Evolutionary conservation across 2,329 filamentous ascomycete genomes (phyloP).

Genomic region (Aspergillus chevalieri): DNA sequence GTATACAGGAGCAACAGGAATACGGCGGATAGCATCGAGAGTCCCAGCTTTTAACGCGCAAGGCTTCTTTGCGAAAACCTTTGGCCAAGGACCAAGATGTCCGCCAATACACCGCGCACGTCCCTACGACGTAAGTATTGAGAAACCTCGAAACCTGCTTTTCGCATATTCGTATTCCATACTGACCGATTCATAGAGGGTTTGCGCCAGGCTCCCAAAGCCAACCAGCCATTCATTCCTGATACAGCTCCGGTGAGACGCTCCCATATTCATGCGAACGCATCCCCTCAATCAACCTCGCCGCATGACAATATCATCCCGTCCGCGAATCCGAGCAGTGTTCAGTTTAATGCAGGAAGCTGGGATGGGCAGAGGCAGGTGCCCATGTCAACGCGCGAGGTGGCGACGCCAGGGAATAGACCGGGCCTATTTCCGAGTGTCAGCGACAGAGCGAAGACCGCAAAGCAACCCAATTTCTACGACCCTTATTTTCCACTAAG

Average conservation of each 20-base stretch:
- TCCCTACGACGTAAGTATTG: constrained; percentile 21
- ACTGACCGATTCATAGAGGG: constrained; percentile 26
- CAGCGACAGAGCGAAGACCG: constrained; percentile 22
- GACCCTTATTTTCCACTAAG: constrained; percentile 32
- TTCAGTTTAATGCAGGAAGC: constrained; percentile 25
- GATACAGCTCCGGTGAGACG: constrained; percentile 33
- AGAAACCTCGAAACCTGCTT: neutral
- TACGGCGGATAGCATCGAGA: neutral
- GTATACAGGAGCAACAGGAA: neutral
- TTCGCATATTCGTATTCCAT: neutral
- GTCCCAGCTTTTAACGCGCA: neutral
- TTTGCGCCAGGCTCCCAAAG: constrained; percentile 34
- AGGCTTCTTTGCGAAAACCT: neutral
- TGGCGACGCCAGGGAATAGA: constrained; percentile 39
- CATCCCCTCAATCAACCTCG: constrained; percentile 28
- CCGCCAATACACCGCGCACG: constrained; percentile 20
- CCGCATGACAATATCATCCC: constrained; percentile 22
- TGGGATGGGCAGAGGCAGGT: constrained; percentile 35
- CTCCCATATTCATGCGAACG: constrained; percentile 21
- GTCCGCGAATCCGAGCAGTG: constrained; percentile 24
- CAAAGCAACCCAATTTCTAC: constrained; percentile 32
- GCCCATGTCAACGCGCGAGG: constrained; percentile 36
- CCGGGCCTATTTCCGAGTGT: constrained; percentile 30
- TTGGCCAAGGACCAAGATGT: constrained; percentile 11
- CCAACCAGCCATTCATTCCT: constrained; percentile 35